A percentile compares a stretch with the other conserved stretches of the same genome.
phyloP scores from a whole-genome alignment of 1,139 yeast species.

The Pichia norvegensis region DNA sequence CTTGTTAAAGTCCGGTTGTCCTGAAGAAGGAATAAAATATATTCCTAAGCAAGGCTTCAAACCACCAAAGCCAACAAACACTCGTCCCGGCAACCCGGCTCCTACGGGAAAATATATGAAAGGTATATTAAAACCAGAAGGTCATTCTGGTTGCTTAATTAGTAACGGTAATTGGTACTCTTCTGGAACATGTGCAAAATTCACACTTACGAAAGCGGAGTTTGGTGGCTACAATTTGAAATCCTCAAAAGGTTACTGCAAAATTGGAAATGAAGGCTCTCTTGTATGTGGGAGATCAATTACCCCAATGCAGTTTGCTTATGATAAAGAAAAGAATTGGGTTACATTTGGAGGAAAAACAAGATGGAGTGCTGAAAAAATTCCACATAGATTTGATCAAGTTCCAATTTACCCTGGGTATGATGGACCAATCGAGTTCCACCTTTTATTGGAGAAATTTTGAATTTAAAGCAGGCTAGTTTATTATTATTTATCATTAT shows the following conservation, averaged over 20 bases:
- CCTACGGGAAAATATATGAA: constrained; percentile 25
- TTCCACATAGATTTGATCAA: constrained; percentile 46
- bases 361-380: constrained; percentile 54
- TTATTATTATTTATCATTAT: no score
- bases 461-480: not conserved
- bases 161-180: constrained; percentile 79
- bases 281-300: constrained; percentile 32
- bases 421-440: constrained; percentile 39
- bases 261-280: constrained; percentile 34
- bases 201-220: constrained; percentile 43
- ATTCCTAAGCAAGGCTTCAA: constrained; percentile 56
- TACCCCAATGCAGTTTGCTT: constrained; percentile 46
- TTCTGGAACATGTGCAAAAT: constrained; percentile 83
- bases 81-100: constrained; percentile 27
- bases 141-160: constrained; percentile 68
- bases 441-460: constrained; percentile 30
- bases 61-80: constrained; percentile 34
- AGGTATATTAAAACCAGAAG: constrained; percentile 47
- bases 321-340: constrained; percentile 37
- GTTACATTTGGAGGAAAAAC: constrained; percentile 58
- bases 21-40: constrained; percentile 60
- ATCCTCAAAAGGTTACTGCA: constrained; percentile 71
- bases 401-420: constrained; percentile 45
- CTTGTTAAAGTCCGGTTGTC: constrained; percentile 52
- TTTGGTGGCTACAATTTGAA: constrained; percentile 66